Percentiles rank a stretch among this genome's conserved stretches.
These are phyloP conservation scores for Apiotrichum laibachii DNA, from an alignment of 1,284 basidiomycete species.

Conservation along the genomic window DNA sequence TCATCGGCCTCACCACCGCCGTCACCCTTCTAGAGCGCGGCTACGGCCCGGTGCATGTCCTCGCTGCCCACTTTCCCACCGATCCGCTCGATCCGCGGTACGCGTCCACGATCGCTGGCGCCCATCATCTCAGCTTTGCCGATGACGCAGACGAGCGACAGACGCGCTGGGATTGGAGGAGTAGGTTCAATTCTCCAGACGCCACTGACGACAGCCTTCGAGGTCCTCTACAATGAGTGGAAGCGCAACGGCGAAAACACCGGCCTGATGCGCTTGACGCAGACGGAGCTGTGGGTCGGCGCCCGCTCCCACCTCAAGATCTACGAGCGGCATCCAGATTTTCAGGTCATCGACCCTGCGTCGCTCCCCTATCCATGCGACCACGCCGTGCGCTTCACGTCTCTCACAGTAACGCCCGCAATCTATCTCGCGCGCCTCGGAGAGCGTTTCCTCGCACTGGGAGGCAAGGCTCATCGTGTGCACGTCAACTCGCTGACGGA, in stretches of 20 bases:
- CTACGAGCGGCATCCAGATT: slow-evolving; percentile 46
- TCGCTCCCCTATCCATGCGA: slow-evolving; percentile 20
- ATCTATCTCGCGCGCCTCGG: slow-evolving; percentile 41
- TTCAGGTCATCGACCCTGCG: slow-evolving; percentile 21
- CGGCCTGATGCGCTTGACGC: slow-evolving; percentile 44
- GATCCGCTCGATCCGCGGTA: slow-evolving; percentile 41
- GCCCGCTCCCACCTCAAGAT: slow-evolving; percentile 42
- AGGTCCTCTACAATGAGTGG: slow-evolving; percentile 41
- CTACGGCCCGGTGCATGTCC: slow-evolving; percentile 32
- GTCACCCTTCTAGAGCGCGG: slow-evolving; percentile 33
- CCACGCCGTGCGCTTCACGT: slow-evolving; percentile 47
- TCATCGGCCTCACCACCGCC: slow-evolving; percentile 49
- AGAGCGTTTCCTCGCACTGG: slow-evolving; percentile 17
- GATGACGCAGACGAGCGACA: slow-evolving; percentile 42
- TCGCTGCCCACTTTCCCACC: slow-evolving; percentile 41
- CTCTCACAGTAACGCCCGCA: slow-evolving; percentile 47
- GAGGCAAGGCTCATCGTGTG: slow-evolving; percentile 29
- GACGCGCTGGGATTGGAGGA: slow-evolving; percentile 37
- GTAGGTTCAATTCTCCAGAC: slow-evolving; percentile 24
- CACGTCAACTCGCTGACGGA: slow-evolving; percentile 28
- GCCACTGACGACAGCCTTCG: slow-evolving; percentile 32
- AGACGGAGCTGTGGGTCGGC: slow-evolving; percentile 47
- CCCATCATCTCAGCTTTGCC: slow-evolving; percentile 51
- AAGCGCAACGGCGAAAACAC: slow-evolving; percentile 29
- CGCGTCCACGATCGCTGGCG: slow-evolving; percentile 44